Evolutionary conservation across 2,329 filamentous ascomycete genomes (phyloP).

Genomic region (Cladorrhinum sp.): DNA sequence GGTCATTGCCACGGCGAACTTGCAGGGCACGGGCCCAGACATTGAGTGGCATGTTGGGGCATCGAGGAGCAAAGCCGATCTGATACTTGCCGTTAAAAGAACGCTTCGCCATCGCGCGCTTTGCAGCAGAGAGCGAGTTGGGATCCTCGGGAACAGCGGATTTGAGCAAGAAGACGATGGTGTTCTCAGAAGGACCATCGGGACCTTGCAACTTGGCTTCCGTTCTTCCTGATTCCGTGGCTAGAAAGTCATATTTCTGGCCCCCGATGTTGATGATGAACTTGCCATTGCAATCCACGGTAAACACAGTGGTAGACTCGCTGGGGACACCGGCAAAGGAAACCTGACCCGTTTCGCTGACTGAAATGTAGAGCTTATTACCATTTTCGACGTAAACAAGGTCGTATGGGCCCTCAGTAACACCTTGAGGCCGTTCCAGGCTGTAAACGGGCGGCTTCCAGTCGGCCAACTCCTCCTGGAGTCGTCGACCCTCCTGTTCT

Average conservation of each 20-base stretch:
- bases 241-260: background rate
- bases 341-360: background rate
- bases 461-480: constrained; percentile 2
- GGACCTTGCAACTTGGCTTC: background rate
- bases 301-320: background rate
- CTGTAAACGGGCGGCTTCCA: constrained; percentile 9
- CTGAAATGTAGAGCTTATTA: background rate
- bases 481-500: background rate
- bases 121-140: background rate
- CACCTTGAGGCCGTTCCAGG: background rate
- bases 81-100: background rate
- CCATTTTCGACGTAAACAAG: background rate
- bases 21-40: background rate
- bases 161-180: background rate
- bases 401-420: background rate
- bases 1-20: background rate
- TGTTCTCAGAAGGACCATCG: background rate
- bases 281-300: constrained; percentile 4
- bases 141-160: background rate
- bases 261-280: constrained; percentile 1
- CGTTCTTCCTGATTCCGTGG: background rate
- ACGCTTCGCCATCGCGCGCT: background rate
- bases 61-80: background rate
- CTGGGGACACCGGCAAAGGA: background rate
- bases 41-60: background rate